phyloP scores from a whole-genome alignment of 2,329 filamentous ascomycete genomes.

The Gliomastix tumulicola region DNA sequence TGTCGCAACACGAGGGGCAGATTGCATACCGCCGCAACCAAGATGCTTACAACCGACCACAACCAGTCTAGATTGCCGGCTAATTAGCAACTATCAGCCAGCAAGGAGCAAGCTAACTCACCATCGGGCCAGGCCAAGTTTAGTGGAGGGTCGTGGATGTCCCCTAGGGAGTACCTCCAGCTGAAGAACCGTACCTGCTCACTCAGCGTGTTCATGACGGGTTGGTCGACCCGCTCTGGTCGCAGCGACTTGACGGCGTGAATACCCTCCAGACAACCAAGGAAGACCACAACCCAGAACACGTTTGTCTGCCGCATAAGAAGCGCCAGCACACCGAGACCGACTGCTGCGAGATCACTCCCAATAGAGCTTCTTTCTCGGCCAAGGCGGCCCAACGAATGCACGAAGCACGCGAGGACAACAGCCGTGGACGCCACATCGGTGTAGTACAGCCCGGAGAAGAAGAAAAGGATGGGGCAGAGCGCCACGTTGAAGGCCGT shows the following conservation, averaged over 20 bases:
- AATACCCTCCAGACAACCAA: conserved; percentile 54
- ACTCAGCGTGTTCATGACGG: conserved; percentile 19
- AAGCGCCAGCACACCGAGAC: conserved; percentile 59
- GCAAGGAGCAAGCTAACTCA: too few relatives aligned
- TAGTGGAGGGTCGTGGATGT: conserved; percentile 48
- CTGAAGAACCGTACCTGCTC: conserved; percentile 28
- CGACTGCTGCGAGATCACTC: conserved; percentile 36
- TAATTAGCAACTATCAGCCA: too few relatives aligned
- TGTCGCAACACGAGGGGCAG: conserved; percentile 34
- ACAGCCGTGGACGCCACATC: conserved; percentile 76
- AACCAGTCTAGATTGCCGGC: conserved; percentile 40
- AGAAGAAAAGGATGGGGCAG: conserved; percentile 92
- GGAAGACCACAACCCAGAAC: conserved; percentile 83
- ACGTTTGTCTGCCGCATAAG: conserved; percentile 91
- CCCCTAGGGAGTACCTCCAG: conserved; percentile 38
- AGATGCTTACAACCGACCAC: conserved; percentile 56
- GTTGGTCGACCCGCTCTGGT: conserved; percentile 19
- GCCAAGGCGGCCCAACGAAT: conserved; percentile 40
- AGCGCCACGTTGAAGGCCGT: conserved; percentile 72
- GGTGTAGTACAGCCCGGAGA: conserved; percentile 91
- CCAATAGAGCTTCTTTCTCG: conserved; percentile 17
- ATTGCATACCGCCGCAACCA: conserved; percentile 46
- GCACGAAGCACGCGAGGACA: conserved; percentile 63
- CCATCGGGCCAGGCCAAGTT: conserved; percentile 41
- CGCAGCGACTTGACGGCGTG: conserved; percentile 40